Base-by-base conservation (phyloP, 2,329 filamentous ascomycete species). In the Sporothrix humicola region DNA sequence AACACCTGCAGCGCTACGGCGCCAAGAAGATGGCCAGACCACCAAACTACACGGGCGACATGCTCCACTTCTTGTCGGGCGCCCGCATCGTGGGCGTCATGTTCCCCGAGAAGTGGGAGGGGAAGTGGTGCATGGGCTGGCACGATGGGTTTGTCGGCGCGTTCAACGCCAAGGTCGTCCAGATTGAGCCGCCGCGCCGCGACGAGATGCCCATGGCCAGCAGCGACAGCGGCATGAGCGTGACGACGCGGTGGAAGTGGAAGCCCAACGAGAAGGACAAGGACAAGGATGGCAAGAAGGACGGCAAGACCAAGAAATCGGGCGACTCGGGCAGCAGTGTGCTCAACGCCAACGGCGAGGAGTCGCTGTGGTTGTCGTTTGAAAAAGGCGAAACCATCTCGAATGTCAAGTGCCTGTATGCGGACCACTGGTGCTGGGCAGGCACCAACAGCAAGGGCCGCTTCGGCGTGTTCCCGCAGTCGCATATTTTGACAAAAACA, bases 301-400 rank as follows among this genome's bases (percentile, higher is more conserved):
- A 37, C 5, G 31, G 31, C 2, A 37, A 26, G 12, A 26, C 46
- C 46, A 69, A 44, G 31, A 65, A 37, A 15, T 23, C 17, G 31
- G 61, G 46, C 58, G 48, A 68, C 52, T 50, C 44, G 26, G 48
- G 20, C 1, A 82, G 83, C 66, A 82, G 84, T 13, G 81, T 80
- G 37, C 17, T 15, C 31, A 26, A 23, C 9, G 69, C 46, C n/a
- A 82, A 83, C 69, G 82, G 84, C 10, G 82, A 80, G 37, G 76
- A 78, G 13, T 79, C 78, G 26, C 82, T 82, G 12, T 89, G 87
- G 87, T 81, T 89, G n/a, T 84, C 82, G 76, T 88, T 93, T 78
- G 89, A 91, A 44, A 91, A 90, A 78, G 89, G 88, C 23, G 91
- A 93, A 75, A 84, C 86, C 2, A 91, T 92, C 17, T 89, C 85